Percentiles rank a stretch among this genome's conserved stretches.
Evolutionary conservation across 164 flowering plant genomes (phyloP).

Genomic region (Sextonia rubra): DNA sequence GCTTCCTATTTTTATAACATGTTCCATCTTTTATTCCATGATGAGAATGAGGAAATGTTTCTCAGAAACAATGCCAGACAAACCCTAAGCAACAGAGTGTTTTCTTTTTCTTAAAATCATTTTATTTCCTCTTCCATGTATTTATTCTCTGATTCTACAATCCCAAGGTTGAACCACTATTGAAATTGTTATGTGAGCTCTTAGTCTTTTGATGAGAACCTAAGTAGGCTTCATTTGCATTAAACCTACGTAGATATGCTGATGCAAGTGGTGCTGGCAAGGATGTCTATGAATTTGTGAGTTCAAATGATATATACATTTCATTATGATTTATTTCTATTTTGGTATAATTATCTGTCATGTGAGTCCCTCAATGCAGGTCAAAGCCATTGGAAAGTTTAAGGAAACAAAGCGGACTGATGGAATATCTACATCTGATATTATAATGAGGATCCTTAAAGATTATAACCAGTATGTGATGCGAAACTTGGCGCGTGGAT

Average conservation of each 20-base stretch:
- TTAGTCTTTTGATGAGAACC: constrained; percentile 1
- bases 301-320: constrained; percentile 1
- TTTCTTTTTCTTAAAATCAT: no score
- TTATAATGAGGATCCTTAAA: constrained; percentile 89
- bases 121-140: background rate
- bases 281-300: constrained; percentile 26
- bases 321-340: background rate
- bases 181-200: background rate
- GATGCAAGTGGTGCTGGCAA: constrained; percentile 30
- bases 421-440: constrained; percentile 81
- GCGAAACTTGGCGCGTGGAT: constrained; percentile 96
- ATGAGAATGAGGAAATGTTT: no score
- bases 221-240: background rate
- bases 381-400: constrained; percentile 64
- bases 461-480: constrained; percentile 95
- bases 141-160: background rate
- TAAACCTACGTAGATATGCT: constrained; percentile 17
- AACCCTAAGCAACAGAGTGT: background rate
- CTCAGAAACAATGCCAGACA: background rate
- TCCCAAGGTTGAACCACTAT: no score
- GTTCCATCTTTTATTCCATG: no score
- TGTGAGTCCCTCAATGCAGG: constrained; percentile 31
- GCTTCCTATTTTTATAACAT: background rate
- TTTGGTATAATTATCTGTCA: background rate
- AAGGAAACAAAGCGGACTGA: constrained; percentile 83